These are phyloP conservation scores for Cydonia oblonga DNA, from an alignment of 331 rosid species.

Conservation along the genomic window DNA sequence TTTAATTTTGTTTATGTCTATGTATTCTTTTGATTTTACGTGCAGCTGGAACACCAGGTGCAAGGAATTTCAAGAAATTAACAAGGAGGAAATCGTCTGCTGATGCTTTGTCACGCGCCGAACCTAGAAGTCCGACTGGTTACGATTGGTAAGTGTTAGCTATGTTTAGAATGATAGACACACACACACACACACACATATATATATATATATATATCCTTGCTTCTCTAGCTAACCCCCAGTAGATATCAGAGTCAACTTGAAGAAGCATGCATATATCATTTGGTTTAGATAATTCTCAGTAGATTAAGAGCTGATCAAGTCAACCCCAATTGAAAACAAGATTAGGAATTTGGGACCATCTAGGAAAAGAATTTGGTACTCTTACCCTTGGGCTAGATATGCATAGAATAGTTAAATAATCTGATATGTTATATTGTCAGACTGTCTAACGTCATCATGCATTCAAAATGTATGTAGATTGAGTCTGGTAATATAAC, in stretches of 20 bases:
- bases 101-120: slow-evolving; percentile 16
- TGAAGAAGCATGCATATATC: too few species aligned
- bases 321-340: neutral
- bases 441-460: neutral
- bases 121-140: slow-evolving; percentile 38
- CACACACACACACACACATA: too few species aligned
- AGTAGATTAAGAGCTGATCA: neutral
- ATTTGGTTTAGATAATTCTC: neutral
- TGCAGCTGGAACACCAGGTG: slow-evolving; percentile 51
- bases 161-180: neutral
- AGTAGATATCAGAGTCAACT: too few species aligned
- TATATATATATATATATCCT: neutral
- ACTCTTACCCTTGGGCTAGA: neutral
- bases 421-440: neutral
- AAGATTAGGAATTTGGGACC: neutral
- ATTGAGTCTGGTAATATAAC: neutral
- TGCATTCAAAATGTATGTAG: neutral
- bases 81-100: slow-evolving; percentile 38
- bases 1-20: neutral
- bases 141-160: slow-evolving; percentile 34
- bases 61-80: slow-evolving; percentile 35
- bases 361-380: neutral
- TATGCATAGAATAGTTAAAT: neutral
- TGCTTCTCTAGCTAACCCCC: neutral
- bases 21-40: neutral